Conservation (phyloP, 2,329 filamentous ascomycete species). For the Hypocreales sp. region DNA sequence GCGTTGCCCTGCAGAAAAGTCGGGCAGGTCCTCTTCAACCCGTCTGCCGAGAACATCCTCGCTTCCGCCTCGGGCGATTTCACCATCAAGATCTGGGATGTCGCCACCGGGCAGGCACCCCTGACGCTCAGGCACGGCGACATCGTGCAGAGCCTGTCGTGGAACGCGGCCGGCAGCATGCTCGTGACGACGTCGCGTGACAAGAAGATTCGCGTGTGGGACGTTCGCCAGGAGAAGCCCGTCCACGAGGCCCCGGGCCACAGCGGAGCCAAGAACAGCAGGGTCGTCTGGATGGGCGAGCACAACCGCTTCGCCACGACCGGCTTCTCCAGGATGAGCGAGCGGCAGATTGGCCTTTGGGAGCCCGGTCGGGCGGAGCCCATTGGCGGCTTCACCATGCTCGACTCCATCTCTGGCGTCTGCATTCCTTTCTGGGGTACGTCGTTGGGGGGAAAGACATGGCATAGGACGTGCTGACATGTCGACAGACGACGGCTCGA, state of each 20-base stretch:
- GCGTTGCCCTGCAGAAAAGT: slow-evolving; percentile 54
- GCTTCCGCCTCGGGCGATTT: slow-evolving; percentile 92
- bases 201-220: slow-evolving; percentile 97
- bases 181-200: slow-evolving; percentile 89
- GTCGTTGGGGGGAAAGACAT: no score
- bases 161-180: slow-evolving; percentile 78
- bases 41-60: slow-evolving; percentile 85
- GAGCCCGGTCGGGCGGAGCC: slow-evolving; percentile 77
- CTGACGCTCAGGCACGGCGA: slow-evolving; percentile 74
- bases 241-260: slow-evolving; percentile 77
- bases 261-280: slow-evolving; percentile 90
- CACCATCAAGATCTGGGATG: slow-evolving; percentile 91
- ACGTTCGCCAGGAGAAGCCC: slow-evolving; percentile 82
- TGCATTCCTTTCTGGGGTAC: slow-evolving; percentile 98
- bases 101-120: slow-evolving; percentile 59
- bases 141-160: slow-evolving; percentile 88
- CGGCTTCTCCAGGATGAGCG: slow-evolving; percentile 96
- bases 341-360: slow-evolving; percentile 91
- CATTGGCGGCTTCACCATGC: slow-evolving; percentile 74
- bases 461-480: no score
- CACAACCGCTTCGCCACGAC: slow-evolving; percentile 92
- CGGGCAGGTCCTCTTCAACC: slow-evolving; percentile 95
- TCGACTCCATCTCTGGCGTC: slow-evolving; percentile 93
- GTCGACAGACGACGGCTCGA: slow-evolving; percentile 63
- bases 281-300: slow-evolving; percentile 93